Percentiles rank a stretch among this genome's conserved stretches.
These are phyloP conservation scores for Leishmania guyanensis DNA, from an alignment of 208 protist genomes.

Conservation along the genomic window DNA sequence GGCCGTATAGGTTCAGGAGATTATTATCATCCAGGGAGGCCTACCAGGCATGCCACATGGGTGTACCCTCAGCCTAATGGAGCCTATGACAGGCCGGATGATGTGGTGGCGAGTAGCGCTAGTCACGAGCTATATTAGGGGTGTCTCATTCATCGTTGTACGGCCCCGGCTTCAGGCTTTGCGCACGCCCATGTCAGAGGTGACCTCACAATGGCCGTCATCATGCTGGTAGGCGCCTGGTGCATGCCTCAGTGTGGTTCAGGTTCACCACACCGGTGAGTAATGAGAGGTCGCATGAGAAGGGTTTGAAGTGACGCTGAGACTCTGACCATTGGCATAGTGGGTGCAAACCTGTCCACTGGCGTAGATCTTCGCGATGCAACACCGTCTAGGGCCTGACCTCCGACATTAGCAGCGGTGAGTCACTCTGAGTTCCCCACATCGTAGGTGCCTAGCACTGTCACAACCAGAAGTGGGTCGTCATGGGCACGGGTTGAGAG, in stretches of 20 bases:
- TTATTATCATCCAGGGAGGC: no score
- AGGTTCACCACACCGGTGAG: background rate
- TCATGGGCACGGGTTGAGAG: background rate
- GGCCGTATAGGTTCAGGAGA: no score
- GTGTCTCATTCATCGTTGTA: no score
- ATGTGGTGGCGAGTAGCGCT: background rate
- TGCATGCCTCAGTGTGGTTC: background rate
- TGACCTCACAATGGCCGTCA: background rate
- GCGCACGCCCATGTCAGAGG: background rate
- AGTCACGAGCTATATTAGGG: no score
- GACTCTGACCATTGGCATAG: background rate
- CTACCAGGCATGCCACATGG: no score
- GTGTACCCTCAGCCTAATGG: no score
- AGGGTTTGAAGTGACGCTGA: background rate
- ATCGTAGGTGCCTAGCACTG: background rate
- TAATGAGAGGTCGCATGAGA: background rate
- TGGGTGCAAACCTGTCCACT: background rate
- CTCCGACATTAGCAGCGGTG: background rate
- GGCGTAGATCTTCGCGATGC: background rate
- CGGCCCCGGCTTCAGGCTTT: background rate
- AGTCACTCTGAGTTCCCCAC: background rate
- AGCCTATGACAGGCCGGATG: no score
- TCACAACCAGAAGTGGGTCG: background rate
- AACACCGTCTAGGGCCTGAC: background rate
- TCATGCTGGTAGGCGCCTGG: background rate